Evolutionary conservation across 2,329 filamentous ascomycete species (phyloP), one percentile per base, ranked within the genome.

Genomic region (Neospermospora avenae): DNA sequence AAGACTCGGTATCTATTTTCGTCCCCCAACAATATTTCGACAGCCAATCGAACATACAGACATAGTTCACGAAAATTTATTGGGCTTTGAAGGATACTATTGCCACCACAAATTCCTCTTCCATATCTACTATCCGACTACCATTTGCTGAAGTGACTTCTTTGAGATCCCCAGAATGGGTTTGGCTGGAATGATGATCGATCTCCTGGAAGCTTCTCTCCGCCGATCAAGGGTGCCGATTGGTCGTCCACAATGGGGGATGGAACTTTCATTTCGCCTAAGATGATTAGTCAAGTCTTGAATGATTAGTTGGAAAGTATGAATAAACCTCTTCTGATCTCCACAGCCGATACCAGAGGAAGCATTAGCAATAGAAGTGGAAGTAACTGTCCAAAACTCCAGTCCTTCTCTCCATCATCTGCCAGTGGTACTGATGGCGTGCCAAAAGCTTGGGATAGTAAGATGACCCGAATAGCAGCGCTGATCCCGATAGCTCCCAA

Each of bases 361-460:
- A 88, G 72, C n/a, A 82, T 70, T 25, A 87, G 74, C 67, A 88
- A 74, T 64, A 87, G 72, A 65, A 87, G 72, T 1, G 83, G 81
- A 28, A 88, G 74, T 58, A 87, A 72, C 72, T 86, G 84, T 0
- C 85, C 85, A 67, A 87, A 89, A 64, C 80, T 83, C 84, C 84
- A 88, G 11, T 75, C 74, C 61, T 76, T 80, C 73, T 88, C 85
- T 22, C 77, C 79, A 0, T 73, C 59, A 58, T 85, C 84, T 5
- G 71, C 70, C 2, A 88, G 74, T 22, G 70, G 65, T 2, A 86
- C 76, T 0, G 78, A 76, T 0, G 83, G 81, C 1, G 37, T 71
- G 1, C 82, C 81, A 69, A 89, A 87, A 1, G 85, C 86, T 68
- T 87, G 83, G 0, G 81, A 83, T 4, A 84, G 74, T 28, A 84